These are phyloP conservation scores for Artemisia tridentata DNA, from an alignment of 129 eudicot species.

Conservation along the genomic window DNA sequence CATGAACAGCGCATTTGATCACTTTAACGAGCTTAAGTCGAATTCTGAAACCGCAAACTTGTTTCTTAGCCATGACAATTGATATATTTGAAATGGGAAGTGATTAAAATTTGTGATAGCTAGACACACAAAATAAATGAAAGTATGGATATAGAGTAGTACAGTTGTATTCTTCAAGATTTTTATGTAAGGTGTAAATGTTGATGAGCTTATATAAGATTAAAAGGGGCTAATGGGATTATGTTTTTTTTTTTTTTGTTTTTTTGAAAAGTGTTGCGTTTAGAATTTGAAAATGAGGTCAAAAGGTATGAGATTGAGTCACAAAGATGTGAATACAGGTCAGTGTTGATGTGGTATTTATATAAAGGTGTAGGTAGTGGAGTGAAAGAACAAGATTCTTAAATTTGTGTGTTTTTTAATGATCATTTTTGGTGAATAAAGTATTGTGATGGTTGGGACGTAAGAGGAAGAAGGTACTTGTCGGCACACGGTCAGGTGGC, in stretches of 20 bases:
- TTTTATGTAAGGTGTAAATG: neutral
- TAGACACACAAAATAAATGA: too few relatives aligned
- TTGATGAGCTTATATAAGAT: slow-evolving; percentile 8
- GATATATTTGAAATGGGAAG: slow-evolving; percentile 1
- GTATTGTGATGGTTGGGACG: slow-evolving; percentile 13
- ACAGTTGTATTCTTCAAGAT: neutral
- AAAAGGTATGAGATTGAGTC: slow-evolving; percentile 36
- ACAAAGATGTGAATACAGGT: slow-evolving; percentile 35
- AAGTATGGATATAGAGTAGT: neutral
- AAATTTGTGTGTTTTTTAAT: neutral
- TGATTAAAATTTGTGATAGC: slow-evolving; percentile 6
- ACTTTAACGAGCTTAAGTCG: slow-evolving; percentile 46
- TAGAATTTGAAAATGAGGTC: slow-evolving; percentile 24
- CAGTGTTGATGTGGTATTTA: slow-evolving; percentile 20
- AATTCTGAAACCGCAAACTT: slow-evolving; percentile 56
- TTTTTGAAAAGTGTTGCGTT: slow-evolving; percentile 12
- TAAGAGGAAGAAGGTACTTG: slow-evolving; percentile 29
- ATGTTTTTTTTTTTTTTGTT: too few relatives aligned
- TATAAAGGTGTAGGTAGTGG: slow-evolving; percentile 27
- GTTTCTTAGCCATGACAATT: slow-evolving; percentile 23
- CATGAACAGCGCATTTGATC: slow-evolving; percentile 39
- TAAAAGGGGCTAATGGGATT: slow-evolving; percentile 29
- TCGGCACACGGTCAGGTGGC: slow-evolving; percentile 40
- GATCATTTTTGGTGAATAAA: slow-evolving; percentile 1
- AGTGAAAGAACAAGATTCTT: slow-evolving; percentile 27